phyloP scores from a whole-genome alignment of 306 rosid species.

The Datisca glomerata region DNA sequence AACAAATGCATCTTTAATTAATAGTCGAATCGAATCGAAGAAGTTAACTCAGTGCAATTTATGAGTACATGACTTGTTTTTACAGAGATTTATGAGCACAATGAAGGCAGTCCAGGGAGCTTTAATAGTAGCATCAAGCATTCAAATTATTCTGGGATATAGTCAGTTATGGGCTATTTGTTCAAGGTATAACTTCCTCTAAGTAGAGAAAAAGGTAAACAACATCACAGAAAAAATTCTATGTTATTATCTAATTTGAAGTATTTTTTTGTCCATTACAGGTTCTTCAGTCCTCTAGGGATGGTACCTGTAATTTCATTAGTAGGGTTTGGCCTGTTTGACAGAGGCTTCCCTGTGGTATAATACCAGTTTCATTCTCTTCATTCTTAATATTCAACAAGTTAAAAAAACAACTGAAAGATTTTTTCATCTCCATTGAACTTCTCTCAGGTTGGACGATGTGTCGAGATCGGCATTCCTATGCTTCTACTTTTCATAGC shows the following conservation, averaged over 20 bases:
- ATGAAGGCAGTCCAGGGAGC: constrained; percentile 99
- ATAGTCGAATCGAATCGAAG: too few species aligned
- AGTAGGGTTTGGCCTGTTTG: constrained; percentile 89
- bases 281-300: constrained; percentile 99
- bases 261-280: constrained; percentile 14
- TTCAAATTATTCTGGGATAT: constrained; percentile 87
- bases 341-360: constrained; percentile 99
- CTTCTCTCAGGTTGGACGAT: constrained; percentile 67
- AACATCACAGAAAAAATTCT: too few species aligned
- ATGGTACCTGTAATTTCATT: constrained; percentile 97
- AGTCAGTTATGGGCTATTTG: constrained; percentile 98
- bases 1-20: too few species aligned
- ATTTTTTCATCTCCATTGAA: constrained; percentile 6
- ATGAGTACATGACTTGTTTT: neutral
- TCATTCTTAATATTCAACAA: too few species aligned
- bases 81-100: constrained; percentile 76
- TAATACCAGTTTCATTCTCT: neutral
- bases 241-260: too few species aligned
- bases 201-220: neutral
- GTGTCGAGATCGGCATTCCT: constrained; percentile 94
- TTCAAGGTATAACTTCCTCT: constrained; percentile 48
- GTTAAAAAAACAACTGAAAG: neutral
- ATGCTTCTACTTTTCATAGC: constrained; percentile 72
- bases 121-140: constrained; percentile 75
- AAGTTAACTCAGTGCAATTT: neutral